Percentiles rank a stretch among this genome's conserved stretches.
These are phyloP conservation scores for Venturia nashicola DNA, from an alignment of 2,329 filamentous ascomycete species.

Conservation along the genomic window DNA sequence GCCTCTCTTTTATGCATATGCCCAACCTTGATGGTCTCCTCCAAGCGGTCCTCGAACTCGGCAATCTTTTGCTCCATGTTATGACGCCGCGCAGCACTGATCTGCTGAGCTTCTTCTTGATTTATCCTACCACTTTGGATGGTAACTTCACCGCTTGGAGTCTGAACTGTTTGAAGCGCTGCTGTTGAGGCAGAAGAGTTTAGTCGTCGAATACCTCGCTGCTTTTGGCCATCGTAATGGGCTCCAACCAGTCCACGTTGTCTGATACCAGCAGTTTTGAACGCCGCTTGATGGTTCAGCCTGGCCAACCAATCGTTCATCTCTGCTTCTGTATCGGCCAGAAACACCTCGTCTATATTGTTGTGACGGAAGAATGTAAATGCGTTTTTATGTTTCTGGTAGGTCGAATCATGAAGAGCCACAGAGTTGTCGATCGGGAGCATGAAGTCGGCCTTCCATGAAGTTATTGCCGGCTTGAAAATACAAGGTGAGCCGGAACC, in stretches of 20 bases:
- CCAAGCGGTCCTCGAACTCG: slow-evolving; percentile 70
- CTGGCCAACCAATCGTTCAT: slow-evolving; percentile 96
- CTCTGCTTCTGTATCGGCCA: slow-evolving; percentile 82
- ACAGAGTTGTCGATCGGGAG: slow-evolving; percentile 93
- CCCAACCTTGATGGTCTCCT: slow-evolving; percentile 59
- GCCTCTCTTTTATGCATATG: slow-evolving; percentile 80
- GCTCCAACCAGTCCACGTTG: slow-evolving; percentile 80
- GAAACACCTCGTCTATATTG: slow-evolving; percentile 76
- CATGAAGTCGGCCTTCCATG: slow-evolving; percentile 87
- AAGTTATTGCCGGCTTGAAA: slow-evolving; percentile 78
- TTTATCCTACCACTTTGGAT: slow-evolving; percentile 64
- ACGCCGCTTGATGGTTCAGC: slow-evolving; percentile 91
- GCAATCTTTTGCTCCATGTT: slow-evolving; percentile 74
- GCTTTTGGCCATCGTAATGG: slow-evolving; percentile 70
- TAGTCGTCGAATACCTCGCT: slow-evolving; percentile 58
- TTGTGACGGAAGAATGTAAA: slow-evolving; percentile 84
- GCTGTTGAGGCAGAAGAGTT: slow-evolving; percentile 43
- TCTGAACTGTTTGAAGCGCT: slow-evolving; percentile 45
- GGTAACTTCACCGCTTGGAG: slow-evolving; percentile 59
- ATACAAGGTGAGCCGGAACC: slow-evolving; percentile 65
- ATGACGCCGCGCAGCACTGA: slow-evolving; percentile 67
- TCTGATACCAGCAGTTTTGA: slow-evolving; percentile 79
- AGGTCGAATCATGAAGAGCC: slow-evolving; percentile 70
- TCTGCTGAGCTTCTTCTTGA: slow-evolving; percentile 73
- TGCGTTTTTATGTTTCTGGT: slow-evolving; percentile 91